Evolutionary conservation across 1,284 basidiomycete genomes (phyloP).

Genomic region (Tremellales sp.): DNA sequence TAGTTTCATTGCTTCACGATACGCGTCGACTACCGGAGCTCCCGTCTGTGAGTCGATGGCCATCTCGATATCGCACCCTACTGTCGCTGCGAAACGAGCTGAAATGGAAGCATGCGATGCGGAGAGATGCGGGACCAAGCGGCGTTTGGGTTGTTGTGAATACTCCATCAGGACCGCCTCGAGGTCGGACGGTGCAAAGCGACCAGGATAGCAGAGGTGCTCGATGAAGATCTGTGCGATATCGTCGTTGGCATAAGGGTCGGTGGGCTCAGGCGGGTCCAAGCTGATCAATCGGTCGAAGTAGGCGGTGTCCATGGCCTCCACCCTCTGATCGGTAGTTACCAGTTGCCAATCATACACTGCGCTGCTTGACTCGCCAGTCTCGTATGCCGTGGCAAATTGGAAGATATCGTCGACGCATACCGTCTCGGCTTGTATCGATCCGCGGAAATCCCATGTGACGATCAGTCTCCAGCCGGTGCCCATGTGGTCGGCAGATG

Average conservation of each 20-base stretch:
- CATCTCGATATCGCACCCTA: conserved; percentile 75
- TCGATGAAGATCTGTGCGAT: conserved; percentile 68
- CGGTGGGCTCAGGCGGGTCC: conserved; percentile 54
- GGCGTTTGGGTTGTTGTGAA: conserved; percentile 52
- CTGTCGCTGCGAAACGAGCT: conserved; percentile 74
- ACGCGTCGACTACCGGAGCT: conserved; percentile 68
- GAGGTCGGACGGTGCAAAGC: conserved; percentile 77
- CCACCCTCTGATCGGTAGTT: conserved; percentile 47
- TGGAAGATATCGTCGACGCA: conserved; percentile 36
- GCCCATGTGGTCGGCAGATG: conserved; percentile 21
- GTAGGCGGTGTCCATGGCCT: conserved; percentile 74
- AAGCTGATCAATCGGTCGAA: conserved; percentile 74
- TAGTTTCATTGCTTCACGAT: conserved; percentile 75
- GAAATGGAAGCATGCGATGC: conserved; percentile 60
- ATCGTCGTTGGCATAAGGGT: conserved; percentile 36
- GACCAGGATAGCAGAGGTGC: conserved; percentile 76
- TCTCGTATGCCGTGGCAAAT: conserved; percentile 31
- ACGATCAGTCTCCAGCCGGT: conserved; percentile 48
- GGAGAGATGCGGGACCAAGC: conserved; percentile 16
- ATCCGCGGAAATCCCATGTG: conserved; percentile 46
- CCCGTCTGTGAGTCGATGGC: conserved; percentile 72
- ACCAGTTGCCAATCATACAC: conserved; percentile 37
- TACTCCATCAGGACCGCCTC: conserved; percentile 77
- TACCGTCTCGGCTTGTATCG: conserved; percentile 23
- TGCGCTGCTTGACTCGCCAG: conserved; percentile 6